Conservation (phyloP, 2,329 filamentous ascomycete species). For the Pestalotiopsis sp. region DNA sequence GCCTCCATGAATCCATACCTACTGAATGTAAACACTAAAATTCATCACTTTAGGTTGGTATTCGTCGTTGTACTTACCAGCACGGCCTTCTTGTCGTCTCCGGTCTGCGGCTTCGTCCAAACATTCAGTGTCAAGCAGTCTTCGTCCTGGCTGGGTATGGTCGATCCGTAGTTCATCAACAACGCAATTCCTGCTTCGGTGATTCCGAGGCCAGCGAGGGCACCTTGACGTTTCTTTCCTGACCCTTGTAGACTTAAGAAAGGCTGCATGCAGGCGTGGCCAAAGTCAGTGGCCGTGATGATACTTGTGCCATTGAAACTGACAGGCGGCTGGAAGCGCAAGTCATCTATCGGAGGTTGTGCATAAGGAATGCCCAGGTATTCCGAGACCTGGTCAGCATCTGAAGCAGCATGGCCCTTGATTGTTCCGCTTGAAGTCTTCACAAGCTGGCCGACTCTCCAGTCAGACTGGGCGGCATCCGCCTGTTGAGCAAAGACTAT, state of each 20-base stretch:
- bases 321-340: slow-evolving; percentile 19
- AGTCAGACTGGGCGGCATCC: not conserved
- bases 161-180: slow-evolving; percentile 10
- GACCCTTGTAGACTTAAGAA: slow-evolving; percentile 4
- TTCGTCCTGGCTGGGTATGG: slow-evolving; percentile 12
- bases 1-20: slow-evolving; percentile 9
- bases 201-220: not conserved
- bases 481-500: not conserved
- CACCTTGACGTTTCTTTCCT: not conserved
- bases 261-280: slow-evolving; percentile 5
- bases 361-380: slow-evolving; percentile 22
- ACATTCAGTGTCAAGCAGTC: slow-evolving; percentile 41
- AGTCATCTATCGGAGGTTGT: slow-evolving; percentile 16
- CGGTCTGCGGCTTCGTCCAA: slow-evolving; percentile 30
- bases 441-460: slow-evolving; percentile 8
- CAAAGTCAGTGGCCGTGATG: slow-evolving; percentile 8
- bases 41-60: not conserved
- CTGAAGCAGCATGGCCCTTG: slow-evolving; percentile 8
- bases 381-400: slow-evolving; percentile 6
- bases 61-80: not conserved
- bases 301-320: not conserved
- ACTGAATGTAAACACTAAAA: not conserved
- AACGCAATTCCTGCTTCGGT: not conserved
- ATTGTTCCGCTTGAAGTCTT: slow-evolving; percentile 9
- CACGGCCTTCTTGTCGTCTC: slow-evolving; percentile 6